phyloP scores from a whole-genome alignment of 495 filamentous ascomycete genomes.

The Usnea hakonensis region DNA sequence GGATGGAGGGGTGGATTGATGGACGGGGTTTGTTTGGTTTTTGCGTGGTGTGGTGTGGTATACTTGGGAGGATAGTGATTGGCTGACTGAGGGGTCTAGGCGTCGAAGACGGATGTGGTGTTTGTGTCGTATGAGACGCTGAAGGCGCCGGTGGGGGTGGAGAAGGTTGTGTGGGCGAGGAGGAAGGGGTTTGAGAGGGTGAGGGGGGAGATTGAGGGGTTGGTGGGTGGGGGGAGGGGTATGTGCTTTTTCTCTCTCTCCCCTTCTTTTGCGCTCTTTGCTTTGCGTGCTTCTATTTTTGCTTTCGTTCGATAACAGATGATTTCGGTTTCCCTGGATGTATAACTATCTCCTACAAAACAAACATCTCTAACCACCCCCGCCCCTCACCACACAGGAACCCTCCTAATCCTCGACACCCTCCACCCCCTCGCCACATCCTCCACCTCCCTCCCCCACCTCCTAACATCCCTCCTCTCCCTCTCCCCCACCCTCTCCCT shows the following conservation, averaged over 20 bases:
- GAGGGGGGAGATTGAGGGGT: constrained; percentile 45
- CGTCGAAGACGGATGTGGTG: constrained; percentile 55
- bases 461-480: constrained; percentile 42
- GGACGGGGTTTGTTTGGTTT: too few species aligned
- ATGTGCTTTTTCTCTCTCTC: constrained; percentile 26
- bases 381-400: too few species aligned
- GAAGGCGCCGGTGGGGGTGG: constrained; percentile 47
- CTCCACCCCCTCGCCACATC: constrained; percentile 45
- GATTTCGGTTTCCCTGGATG: too few species aligned
- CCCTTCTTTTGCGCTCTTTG: too few species aligned
- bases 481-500: constrained; percentile 24
- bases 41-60: too few species aligned
- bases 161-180: constrained; percentile 56
- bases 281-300: too few species aligned
- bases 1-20: too few species aligned
- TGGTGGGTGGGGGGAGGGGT: constrained; percentile 4
- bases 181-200: constrained; percentile 47
- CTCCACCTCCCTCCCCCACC: constrained; percentile 36
- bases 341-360: too few species aligned
- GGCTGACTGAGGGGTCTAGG: constrained; percentile 25
- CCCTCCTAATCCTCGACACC: constrained; percentile 55
- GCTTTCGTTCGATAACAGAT: too few species aligned
- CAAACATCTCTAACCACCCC: too few species aligned
- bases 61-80: too few species aligned
- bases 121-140: constrained; percentile 71